phyloP scores from a whole-genome alignment of 768 basidiomycete species.

The Lactarius indigo region DNA sequence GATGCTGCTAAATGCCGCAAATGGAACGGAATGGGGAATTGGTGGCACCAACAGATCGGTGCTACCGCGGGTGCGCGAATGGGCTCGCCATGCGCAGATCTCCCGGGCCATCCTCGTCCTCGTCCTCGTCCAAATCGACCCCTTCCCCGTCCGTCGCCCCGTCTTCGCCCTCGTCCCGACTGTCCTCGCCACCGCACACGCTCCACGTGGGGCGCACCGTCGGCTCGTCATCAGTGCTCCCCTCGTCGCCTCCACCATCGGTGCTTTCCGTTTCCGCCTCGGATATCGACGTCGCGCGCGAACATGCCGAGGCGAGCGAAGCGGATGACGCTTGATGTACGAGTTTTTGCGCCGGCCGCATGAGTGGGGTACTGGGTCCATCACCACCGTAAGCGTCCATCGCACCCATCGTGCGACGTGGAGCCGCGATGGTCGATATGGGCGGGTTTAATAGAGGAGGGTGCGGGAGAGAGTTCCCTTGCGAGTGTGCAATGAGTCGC shows the following conservation, averaged over 20 bases:
- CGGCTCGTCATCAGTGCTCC: slow-evolving; percentile 76
- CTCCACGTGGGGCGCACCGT: slow-evolving; percentile 54
- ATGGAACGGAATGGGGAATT: not conserved
- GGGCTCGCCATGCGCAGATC: slow-evolving; percentile 23
- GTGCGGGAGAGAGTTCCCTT: slow-evolving; percentile 29
- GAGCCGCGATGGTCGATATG: slow-evolving; percentile 23
- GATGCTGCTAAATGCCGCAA: slow-evolving; percentile 13
- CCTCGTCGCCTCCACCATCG: slow-evolving; percentile 34
- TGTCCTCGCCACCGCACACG: slow-evolving; percentile 17
- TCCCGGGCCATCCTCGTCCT: slow-evolving; percentile 9
- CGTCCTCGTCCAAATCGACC: slow-evolving; percentile 14
- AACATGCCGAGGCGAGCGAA: slow-evolving; percentile 31
- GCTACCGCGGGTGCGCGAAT: slow-evolving; percentile 14
- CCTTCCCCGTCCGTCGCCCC: slow-evolving; percentile 16
- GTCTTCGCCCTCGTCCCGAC: slow-evolving; percentile 14
- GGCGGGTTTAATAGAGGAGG: not conserved
- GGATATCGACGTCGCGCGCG: slow-evolving; percentile 31
- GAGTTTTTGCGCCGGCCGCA: slow-evolving; percentile 18
- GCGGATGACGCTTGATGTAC: slow-evolving; percentile 23
- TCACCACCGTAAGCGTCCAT: slow-evolving; percentile 35
- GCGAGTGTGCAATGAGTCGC: slow-evolving; percentile 73
- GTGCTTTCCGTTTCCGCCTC: slow-evolving; percentile 40
- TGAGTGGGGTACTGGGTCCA: slow-evolving; percentile 26
- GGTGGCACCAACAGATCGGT: not conserved
- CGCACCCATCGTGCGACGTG: slow-evolving; percentile 47